Evolutionary conservation across 2,329 filamentous ascomycete genomes (phyloP).

Genomic region (Alternaria novae-zelandiae): DNA sequence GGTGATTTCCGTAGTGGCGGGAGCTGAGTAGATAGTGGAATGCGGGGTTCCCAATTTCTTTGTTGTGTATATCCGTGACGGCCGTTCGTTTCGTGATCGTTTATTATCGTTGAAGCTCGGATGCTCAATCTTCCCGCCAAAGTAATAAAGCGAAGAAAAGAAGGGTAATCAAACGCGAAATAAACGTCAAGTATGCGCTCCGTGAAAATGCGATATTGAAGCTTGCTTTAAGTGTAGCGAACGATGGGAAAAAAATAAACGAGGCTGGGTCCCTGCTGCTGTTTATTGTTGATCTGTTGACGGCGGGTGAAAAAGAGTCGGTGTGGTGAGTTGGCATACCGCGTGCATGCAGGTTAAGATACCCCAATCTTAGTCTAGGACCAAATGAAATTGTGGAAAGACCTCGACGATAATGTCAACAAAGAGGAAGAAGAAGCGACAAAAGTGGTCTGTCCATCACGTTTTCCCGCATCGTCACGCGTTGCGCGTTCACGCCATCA

Average conservation of each 20-base stretch:
- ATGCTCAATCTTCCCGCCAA: background rate
- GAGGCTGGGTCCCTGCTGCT: background rate
- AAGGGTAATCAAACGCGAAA: background rate
- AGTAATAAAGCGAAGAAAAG: background rate
- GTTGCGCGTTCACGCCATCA: background rate
- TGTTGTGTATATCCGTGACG: background rate
- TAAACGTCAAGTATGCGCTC: background rate
- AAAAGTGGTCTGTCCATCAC: background rate
- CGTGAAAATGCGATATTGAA: background rate
- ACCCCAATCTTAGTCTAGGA: background rate
- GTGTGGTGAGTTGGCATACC: constrained; percentile 1
- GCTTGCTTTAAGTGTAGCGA: background rate
- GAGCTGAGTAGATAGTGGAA: background rate
- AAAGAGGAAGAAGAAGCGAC: background rate
- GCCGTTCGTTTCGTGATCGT: background rate
- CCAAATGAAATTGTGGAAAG: background rate
- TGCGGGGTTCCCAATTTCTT: background rate
- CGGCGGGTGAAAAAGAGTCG: background rate
- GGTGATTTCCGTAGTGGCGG: background rate
- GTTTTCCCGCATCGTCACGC: background rate
- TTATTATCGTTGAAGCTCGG: background rate
- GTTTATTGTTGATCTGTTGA: background rate
- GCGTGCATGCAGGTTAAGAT: background rate
- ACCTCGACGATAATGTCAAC: background rate
- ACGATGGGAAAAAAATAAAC: background rate